A percentile compares a stretch with the other conserved stretches of the same genome.
Evolutionary conservation across 1,284 basidiomycete genomes (phyloP).

Genomic region (Golubevia sp.): DNA sequence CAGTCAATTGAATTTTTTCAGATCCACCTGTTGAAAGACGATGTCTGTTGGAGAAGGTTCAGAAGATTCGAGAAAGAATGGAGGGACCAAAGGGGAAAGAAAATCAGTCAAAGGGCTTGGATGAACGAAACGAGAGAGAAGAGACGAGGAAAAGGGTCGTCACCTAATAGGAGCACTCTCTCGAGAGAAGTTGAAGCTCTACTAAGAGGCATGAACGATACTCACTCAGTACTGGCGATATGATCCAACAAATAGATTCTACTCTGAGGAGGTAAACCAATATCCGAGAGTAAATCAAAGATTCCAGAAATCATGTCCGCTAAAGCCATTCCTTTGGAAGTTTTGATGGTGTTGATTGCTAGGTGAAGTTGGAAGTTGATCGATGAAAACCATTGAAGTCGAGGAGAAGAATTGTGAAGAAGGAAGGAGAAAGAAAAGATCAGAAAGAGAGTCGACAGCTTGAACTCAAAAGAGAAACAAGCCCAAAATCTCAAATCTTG

Average conservation of each 20-base stretch:
- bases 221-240: constrained; percentile 81
- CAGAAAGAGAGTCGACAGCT: constrained; percentile 3
- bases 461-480: background rate
- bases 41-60: constrained; percentile 68
- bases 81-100: background rate
- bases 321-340: constrained; percentile 87
- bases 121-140: background rate
- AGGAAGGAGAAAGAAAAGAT: background rate
- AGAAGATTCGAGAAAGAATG: constrained; percentile 1
- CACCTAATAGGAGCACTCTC: background rate
- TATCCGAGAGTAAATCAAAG: constrained; percentile 84
- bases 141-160: background rate
- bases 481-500: background rate
- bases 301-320: constrained; percentile 94
- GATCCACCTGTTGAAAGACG: constrained; percentile 88
- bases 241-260: constrained; percentile 89
- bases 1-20: constrained; percentile 93
- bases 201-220: constrained; percentile 54
- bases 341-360: constrained; percentile 87
- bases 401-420: background rate
- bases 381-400: background rate
- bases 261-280: constrained; percentile 84
- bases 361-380: too few species aligned
- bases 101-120: background rate
- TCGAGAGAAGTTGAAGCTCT: background rate